These are phyloP conservation scores for Suhomyces guaymorum DNA, from an alignment of 1,139 yeast species.

Conservation along the genomic window DNA sequence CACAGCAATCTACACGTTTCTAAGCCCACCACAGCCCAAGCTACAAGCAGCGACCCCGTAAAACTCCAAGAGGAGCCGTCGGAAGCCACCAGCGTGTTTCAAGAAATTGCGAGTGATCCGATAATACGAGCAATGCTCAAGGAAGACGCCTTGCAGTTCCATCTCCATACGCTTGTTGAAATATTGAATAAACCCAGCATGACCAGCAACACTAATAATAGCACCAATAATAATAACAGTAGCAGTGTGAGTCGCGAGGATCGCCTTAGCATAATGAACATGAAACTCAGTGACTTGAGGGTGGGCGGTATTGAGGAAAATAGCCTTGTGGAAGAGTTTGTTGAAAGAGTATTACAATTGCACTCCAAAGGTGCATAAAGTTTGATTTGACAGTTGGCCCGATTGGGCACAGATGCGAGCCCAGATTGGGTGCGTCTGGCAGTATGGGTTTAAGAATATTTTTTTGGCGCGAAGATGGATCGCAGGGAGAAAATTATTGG, in stretches of 20 bases:
- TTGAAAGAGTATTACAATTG: conserved; percentile 19
- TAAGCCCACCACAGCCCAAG: too few relatives aligned
- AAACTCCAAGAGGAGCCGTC: background rate
- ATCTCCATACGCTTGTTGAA: conserved; percentile 47
- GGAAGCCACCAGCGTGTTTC: conserved; percentile 16
- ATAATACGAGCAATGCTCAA: conserved; percentile 43
- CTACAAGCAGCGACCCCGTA: too few relatives aligned
- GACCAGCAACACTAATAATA: conserved; percentile 38
- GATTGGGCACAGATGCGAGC: too few relatives aligned
- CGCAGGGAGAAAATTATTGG: too few relatives aligned
- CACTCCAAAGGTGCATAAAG: background rate
- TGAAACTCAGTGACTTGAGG: conserved; percentile 60
- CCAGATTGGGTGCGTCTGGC: too few relatives aligned
- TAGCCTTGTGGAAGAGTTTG: conserved; percentile 64
- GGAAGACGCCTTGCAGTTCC: conserved; percentile 54
- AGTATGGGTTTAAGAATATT: too few relatives aligned
- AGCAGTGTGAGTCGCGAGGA: too few relatives aligned
- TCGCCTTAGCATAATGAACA: conserved; percentile 56
- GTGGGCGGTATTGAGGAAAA: conserved; percentile 66
- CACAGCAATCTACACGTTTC: too few relatives aligned
- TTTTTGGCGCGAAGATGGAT: too few relatives aligned
- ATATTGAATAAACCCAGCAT: conserved; percentile 47
- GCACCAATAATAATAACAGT: too few relatives aligned
- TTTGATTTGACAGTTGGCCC: background rate
- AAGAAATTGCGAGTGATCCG: conserved; percentile 33